Percentiles rank a stretch among this genome's conserved stretches.
phyloP scores from a whole-genome alignment of 164 flowering plant genomes.

The Nelumbo lutea region DNA sequence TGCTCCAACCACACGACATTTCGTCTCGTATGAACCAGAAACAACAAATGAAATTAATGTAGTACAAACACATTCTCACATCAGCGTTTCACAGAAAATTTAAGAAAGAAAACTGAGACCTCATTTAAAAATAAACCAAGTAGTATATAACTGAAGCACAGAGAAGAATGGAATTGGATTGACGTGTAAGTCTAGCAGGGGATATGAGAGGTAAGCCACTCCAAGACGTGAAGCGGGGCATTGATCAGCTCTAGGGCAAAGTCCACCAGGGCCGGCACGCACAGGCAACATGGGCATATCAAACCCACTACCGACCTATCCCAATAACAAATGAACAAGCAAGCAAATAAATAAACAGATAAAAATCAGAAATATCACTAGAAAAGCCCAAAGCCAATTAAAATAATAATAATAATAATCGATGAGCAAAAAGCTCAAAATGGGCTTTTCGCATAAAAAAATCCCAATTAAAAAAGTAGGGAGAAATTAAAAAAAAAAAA shows the following conservation, averaged over 20 bases:
- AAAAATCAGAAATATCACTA: neutral
- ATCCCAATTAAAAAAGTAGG: no score
- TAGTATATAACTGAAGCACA: neutral
- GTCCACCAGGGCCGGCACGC: constrained; percentile 83
- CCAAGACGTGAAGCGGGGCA: constrained; percentile 86
- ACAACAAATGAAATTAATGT: no score
- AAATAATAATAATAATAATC: neutral
- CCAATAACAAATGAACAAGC: neutral
- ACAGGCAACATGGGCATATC: constrained; percentile 89
- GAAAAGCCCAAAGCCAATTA: neutral
- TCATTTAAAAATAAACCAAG: neutral
- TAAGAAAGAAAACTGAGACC: no score
- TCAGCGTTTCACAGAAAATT: no score
- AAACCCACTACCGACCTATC: constrained; percentile 62
- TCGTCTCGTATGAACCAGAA: no score
- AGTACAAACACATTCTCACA: no score
- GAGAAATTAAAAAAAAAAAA: no score
- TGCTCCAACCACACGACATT: no score
- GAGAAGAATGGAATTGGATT: neutral
- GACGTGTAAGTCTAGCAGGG: constrained; percentile 46
- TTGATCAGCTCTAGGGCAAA: constrained; percentile 65
- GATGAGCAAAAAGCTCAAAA: neutral
- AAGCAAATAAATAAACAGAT: neutral
- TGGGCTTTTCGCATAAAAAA: no score
- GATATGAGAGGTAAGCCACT: constrained; percentile 86